These are phyloP conservation scores for Claviceps pazoutovae DNA, from an alignment of 2,329 filamentous ascomycete species.

Conservation along the genomic window DNA sequence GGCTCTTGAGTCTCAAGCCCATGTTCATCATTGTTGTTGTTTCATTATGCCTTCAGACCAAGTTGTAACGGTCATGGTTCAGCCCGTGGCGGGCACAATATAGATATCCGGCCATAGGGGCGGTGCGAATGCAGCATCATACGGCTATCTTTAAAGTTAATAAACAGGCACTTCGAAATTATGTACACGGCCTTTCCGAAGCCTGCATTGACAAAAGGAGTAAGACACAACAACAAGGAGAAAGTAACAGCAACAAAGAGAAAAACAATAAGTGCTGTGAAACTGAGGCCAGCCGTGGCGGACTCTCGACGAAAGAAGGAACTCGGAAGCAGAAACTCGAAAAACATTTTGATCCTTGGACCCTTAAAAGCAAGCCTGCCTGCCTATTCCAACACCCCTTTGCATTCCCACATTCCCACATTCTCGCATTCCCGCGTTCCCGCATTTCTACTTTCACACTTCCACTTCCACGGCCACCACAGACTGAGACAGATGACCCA, in stretches of 20 bases:
- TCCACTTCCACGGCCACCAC: no score
- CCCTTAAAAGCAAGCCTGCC: neutral
- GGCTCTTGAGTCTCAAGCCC: no score
- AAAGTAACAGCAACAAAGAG: no score
- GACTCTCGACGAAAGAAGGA: neutral
- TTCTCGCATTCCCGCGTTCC: no score
- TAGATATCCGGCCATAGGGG: neutral
- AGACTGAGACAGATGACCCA: neutral
- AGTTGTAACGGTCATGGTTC: neutral
- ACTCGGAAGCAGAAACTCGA: no score
- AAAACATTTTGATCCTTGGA: no score
- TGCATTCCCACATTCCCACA: no score
- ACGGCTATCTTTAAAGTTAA: neutral
- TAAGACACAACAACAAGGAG: neutral
- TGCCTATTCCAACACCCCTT: neutral
- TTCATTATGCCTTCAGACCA: no score
- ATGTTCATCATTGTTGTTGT: no score
- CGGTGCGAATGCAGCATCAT: neutral
- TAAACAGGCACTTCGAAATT: neutral
- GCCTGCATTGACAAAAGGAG: neutral
- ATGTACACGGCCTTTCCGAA: neutral
- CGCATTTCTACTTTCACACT: no score
- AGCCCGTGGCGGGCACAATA: neutral
- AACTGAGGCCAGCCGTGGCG: neutral
- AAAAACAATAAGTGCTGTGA: neutral